Evolutionary conservation across 495 filamentous ascomycete species (phyloP).

Genomic region (Bryoglossum gracile): DNA sequence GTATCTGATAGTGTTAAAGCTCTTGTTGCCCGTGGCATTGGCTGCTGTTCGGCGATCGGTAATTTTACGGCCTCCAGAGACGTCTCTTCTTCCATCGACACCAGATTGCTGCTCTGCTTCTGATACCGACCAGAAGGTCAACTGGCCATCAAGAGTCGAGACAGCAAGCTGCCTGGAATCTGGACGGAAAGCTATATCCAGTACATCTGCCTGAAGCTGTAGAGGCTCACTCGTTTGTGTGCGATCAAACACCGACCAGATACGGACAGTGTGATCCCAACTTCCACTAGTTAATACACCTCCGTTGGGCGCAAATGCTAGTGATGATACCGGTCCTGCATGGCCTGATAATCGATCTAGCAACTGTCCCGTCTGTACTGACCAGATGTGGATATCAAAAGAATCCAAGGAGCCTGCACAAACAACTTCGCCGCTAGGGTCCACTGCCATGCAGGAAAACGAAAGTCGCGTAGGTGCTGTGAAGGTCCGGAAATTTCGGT

Average conservation of each 20-base stretch:
- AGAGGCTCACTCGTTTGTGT: constrained; percentile 93
- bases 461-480: constrained; percentile 85
- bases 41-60: constrained; percentile 85
- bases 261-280: constrained; percentile 90
- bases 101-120: constrained; percentile 76
- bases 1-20: constrained; percentile 80
- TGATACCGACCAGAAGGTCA: constrained; percentile 90
- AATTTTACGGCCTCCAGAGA: constrained; percentile 84
- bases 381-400: constrained; percentile 97
- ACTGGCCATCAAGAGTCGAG: constrained; percentile 84
- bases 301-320: constrained; percentile 84
- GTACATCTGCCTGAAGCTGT: constrained; percentile 80
- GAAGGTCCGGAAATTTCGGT: constrained; percentile 94
- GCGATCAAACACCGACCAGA: constrained; percentile 91
- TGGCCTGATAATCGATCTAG: constrained; percentile 87
- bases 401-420: constrained; percentile 92
- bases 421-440: constrained; percentile 90
- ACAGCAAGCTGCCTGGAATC: constrained; percentile 88
- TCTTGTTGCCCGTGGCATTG: constrained; percentile 81
- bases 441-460: constrained; percentile 91
- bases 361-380: constrained; percentile 93
- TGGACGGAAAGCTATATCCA: constrained; percentile 79
- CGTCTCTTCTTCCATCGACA: constrained; percentile 82
- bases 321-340: constrained; percentile 81
- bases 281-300: constrained; percentile 77